These are phyloP conservation scores for Blastocystis sp. DNA, from an alignment of 352 stramenopile species.

Conservation along the genomic window DNA sequence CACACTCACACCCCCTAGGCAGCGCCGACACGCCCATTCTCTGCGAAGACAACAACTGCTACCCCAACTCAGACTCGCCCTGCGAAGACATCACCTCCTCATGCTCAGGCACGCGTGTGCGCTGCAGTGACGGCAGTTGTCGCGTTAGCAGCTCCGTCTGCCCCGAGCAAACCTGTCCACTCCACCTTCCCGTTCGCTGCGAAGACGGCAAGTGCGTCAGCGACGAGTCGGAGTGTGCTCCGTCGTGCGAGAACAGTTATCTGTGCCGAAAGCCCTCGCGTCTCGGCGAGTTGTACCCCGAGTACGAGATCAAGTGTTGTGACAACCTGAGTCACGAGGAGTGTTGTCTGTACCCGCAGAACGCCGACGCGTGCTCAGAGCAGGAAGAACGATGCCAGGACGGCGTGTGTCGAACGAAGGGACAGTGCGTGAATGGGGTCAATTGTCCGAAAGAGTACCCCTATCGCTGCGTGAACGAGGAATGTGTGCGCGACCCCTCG, in stretches of 20 bases:
- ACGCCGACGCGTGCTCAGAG: not conserved
- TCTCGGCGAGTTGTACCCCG: not conserved
- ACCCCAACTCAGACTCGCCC: not conserved
- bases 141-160: conserved; percentile 2
- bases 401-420: conserved; percentile 13
- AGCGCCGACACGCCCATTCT: conserved; percentile 23
- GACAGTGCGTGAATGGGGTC: conserved; percentile 42
- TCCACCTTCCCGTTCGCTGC: conserved; percentile 28
- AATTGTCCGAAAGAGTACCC: conserved; percentile 62
- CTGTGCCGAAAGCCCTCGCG: not conserved
- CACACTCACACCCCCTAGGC: not conserved
- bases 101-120: conserved; percentile 22
- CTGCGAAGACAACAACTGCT: conserved; percentile 55
- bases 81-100: conserved; percentile 6
- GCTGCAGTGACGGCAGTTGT: conserved; percentile 57
- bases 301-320: conserved; percentile 32
- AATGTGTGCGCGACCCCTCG: conserved; percentile 39
- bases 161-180: conserved; percentile 10
- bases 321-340: not conserved
- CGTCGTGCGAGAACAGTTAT: not conserved
- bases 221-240: not conserved
- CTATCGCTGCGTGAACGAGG: conserved; percentile 30
- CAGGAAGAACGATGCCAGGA: conserved; percentile 13
- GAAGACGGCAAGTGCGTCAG: conserved; percentile 29
- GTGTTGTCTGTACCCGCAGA: conserved; percentile 51